Conservation (phyloP, 192 early-diverging fungal species). For the Jimgerdemannia lactiflua region DNA sequence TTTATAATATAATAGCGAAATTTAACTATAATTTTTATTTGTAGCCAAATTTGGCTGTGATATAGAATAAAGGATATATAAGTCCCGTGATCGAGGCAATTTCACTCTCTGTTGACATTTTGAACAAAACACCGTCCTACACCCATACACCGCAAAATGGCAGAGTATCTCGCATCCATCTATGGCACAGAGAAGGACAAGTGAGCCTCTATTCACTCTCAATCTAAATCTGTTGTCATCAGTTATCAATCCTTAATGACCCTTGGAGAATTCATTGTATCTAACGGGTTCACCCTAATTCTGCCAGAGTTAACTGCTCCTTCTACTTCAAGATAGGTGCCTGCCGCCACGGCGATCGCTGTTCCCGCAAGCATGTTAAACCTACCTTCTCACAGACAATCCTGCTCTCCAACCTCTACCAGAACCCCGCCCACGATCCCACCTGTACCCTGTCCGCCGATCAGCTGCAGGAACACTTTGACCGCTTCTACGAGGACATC, state of each 20-base stretch:
- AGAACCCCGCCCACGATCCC: slow-evolving; percentile 80
- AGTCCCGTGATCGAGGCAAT: too few species aligned
- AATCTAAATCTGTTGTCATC: background rate
- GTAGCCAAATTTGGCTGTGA: too few species aligned
- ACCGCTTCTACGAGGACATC: slow-evolving; percentile 95
- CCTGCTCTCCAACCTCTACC: slow-evolving; percentile 92
- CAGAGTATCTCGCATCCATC: slow-evolving; percentile 82
- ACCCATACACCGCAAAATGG: slow-evolving; percentile 46
- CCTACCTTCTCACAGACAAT: slow-evolving; percentile 96
- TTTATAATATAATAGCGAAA: too few species aligned
- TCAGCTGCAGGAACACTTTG: slow-evolving; percentile 88
- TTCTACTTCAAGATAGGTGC: slow-evolving; percentile 99
- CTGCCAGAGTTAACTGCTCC: slow-evolving; percentile 85
- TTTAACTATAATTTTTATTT: too few species aligned
- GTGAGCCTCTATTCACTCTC: slow-evolving; percentile 31
- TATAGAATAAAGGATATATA: too few species aligned
- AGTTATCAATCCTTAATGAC: too few species aligned
- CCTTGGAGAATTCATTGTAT: background rate
- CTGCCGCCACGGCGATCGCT: slow-evolving; percentile 96
- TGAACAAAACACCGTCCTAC: too few species aligned
- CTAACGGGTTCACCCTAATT: background rate
- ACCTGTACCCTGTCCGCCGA: slow-evolving; percentile 60
- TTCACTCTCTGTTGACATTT: too few species aligned
- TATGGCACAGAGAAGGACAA: slow-evolving; percentile 99
- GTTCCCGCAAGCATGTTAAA: slow-evolving; percentile 96